These are phyloP conservation scores for Fusarium siculi DNA, from an alignment of 2,329 filamentous ascomycete genomes.

Conservation along the genomic window DNA sequence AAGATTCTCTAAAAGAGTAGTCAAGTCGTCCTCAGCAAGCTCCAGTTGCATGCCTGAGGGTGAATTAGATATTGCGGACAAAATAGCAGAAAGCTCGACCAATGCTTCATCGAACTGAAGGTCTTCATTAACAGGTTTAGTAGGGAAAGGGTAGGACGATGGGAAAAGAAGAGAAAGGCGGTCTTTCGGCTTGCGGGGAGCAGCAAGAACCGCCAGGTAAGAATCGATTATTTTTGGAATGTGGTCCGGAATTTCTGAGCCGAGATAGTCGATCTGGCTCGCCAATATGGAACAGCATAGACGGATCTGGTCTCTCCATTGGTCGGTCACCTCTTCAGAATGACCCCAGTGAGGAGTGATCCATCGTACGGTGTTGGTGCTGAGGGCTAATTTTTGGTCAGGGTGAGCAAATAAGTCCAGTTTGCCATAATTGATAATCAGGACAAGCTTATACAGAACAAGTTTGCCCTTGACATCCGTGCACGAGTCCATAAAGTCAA, in stretches of 20 bases:
- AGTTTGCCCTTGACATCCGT: slow-evolving; percentile 88
- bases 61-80: slow-evolving; percentile 83
- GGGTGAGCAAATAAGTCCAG: slow-evolving; percentile 83
- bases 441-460: slow-evolving; percentile 87
- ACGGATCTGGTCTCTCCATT: slow-evolving; percentile 93
- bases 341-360: slow-evolving; percentile 93
- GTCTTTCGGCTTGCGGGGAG: slow-evolving; percentile 64
- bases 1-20: slow-evolving; percentile 78
- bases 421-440: slow-evolving; percentile 91
- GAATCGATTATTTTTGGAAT: slow-evolving; percentile 92
- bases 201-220: slow-evolving; percentile 78
- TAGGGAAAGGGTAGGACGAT: slow-evolving; percentile 87
- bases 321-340: slow-evolving; percentile 76
- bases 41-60: slow-evolving; percentile 79
- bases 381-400: slow-evolving; percentile 78
- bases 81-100: slow-evolving; percentile 86
- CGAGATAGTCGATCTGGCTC: slow-evolving; percentile 81
- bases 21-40: slow-evolving; percentile 77
- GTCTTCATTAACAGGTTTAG: slow-evolving; percentile 71
- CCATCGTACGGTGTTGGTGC: slow-evolving; percentile 88
- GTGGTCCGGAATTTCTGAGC: slow-evolving; percentile 85
- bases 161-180: slow-evolving; percentile 91
- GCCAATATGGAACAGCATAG: slow-evolving; percentile 93
- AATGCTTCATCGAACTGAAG: slow-evolving; percentile 83
- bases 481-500: slow-evolving; percentile 94